A percentile compares a stretch with the other conserved stretches of the same genome.
These are phyloP conservation scores for Fusarium phyllophilum DNA, from an alignment of 2,329 filamentous ascomycete species.

Conservation along the genomic window DNA sequence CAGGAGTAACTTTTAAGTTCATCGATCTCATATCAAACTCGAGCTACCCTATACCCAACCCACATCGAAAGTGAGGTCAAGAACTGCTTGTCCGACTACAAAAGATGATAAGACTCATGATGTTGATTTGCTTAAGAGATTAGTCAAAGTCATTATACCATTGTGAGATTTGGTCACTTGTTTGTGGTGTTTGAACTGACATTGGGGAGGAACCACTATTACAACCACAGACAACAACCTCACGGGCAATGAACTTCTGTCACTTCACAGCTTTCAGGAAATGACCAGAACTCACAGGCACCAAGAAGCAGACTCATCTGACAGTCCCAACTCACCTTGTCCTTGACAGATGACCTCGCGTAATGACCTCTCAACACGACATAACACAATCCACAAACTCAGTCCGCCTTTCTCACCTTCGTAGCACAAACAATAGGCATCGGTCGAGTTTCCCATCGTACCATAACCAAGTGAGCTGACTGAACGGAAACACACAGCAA, in stretches of 20 bases:
- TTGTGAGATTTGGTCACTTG: background rate
- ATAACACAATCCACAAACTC: slow-evolving; percentile 4
- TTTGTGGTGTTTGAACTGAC: background rate
- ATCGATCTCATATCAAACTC: background rate
- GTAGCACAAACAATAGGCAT: slow-evolving; percentile 1
- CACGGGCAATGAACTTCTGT: background rate
- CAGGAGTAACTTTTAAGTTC: too few relatives aligned
- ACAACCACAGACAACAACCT: background rate
- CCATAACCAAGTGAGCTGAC: background rate
- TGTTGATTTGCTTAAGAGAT: background rate
- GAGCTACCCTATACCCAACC: background rate
- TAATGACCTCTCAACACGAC: slow-evolving; percentile 1
- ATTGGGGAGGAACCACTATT: fast-evolving
- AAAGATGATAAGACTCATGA: background rate
- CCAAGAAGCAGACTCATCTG: background rate
- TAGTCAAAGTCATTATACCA: fast-evolving
- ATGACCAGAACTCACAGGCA: background rate
- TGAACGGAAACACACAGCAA: slow-evolving; percentile 8
- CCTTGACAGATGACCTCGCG: background rate
- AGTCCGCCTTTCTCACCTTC: background rate
- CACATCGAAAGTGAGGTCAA: background rate
- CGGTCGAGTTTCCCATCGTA: slow-evolving; percentile 15
- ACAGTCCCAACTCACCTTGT: background rate
- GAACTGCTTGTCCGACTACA: background rate
- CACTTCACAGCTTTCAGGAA: background rate